Base-by-base conservation (phyloP, 2,329 filamentous ascomycete genomes). In the Corynespora cassiicola region DNA sequence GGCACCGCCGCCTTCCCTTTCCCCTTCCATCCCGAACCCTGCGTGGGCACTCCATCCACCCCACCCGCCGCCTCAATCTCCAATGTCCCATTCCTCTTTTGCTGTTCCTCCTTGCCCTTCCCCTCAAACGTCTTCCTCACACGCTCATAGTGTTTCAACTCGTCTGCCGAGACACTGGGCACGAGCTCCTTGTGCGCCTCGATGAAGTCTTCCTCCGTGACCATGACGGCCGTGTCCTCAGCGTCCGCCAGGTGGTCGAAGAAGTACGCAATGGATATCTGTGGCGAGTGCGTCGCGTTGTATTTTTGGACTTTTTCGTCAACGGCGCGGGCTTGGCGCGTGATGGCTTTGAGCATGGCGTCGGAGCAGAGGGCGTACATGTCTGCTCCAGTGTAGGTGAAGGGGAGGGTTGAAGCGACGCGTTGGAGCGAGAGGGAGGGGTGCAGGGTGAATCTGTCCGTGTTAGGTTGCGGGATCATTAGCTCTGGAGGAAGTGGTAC, bases 291-390 rank as follows among this genome's bases (percentile, higher is more conserved):
- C 2, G 65, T 68, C 2, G 72, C 66, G 56, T 88, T 88, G 65
- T 95, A 75, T 4, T 78, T 75, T 15, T 80, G 79, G 52, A 99
- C 87, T 68, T 94, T 94, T 33, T 81, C 77, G 65, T 99, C 94
- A 2, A 97, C 91, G 2, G 82, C 77, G 1, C 83, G 80, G 2
- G 94, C 90, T 63, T 95, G 89, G 5, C 94, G 84, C 3, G 94
- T 99, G 42, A 99, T 92, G 14, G 94, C 94, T 69, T 99, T 97
- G 54, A 99, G 86, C 94, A 99, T 99, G 34, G 94, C 90, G 68
- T 99, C 94, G 27, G 90, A 96, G 74, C 92, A 97, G 14, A 99
- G 79, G 1, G 94, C 94, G 70, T 99, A 99, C 63, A 99, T 86
- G 72, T 99, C 94, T 47, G 94, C 94, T 61, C 94, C 94, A 0